Evolutionary conservation across 2,329 filamentous ascomycete genomes (phyloP).

Genomic region (Botrytis fragariae): DNA sequence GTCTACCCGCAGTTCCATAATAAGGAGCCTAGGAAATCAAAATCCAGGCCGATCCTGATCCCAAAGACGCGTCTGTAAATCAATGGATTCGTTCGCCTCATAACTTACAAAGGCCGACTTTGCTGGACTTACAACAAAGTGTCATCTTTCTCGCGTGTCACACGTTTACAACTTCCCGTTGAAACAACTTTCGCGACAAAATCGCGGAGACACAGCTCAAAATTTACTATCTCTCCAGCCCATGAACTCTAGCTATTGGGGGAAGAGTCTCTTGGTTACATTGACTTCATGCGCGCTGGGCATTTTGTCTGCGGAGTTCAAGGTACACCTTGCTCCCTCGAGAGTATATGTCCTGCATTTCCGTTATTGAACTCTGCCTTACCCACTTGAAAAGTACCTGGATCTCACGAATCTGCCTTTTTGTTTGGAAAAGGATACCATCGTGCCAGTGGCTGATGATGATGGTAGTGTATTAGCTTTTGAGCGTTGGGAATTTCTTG

Average conservation of each 20-base stretch:
- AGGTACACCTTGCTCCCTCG: not conserved
- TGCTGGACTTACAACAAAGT: not conserved
- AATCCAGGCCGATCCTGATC: not conserved
- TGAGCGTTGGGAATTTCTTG: not conserved
- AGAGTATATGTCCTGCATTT: not conserved
- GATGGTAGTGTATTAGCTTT: not conserved
- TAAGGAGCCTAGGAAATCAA: not conserved
- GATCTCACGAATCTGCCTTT: not conserved
- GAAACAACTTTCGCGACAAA: not conserved
- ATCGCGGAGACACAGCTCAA: not conserved
- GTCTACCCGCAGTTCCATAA: not conserved
- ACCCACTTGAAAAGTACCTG: not conserved
- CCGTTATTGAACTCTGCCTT: not conserved
- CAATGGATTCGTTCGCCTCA: no score
- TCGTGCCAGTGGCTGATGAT: not conserved
- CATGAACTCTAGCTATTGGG: not conserved
- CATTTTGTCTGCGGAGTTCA: not conserved
- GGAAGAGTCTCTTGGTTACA: not conserved
- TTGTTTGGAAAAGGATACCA: not conserved
- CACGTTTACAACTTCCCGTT: no score
- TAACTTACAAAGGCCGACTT: not conserved
- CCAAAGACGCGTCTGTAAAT: not conserved
- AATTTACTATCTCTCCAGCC: no score
- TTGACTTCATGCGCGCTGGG: not conserved
- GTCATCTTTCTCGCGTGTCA: not conserved